A percentile compares a stretch with the other conserved stretches of the same genome.
These are phyloP conservation scores for Phytophthora citrophthora DNA, from an alignment of 352 stramenopile genomes.

Conservation along the genomic window DNA sequence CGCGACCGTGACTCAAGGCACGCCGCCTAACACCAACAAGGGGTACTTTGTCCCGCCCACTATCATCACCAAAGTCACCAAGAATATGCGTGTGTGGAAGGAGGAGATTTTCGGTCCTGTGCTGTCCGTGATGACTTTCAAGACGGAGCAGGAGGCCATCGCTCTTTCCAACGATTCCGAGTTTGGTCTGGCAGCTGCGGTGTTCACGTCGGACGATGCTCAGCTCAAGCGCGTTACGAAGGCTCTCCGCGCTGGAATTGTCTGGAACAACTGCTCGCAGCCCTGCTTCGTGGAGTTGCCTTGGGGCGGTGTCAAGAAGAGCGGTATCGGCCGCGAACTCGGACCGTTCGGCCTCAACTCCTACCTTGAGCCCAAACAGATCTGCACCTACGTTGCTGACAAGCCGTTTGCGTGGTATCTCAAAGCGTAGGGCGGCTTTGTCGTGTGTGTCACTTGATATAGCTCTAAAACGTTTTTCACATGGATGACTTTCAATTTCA, in stretches of 20 bases:
- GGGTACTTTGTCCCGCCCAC: conserved; percentile 85
- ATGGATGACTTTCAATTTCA: neutral
- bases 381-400: conserved; percentile 74
- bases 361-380: conserved; percentile 68
- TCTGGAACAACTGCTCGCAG: conserved; percentile 36
- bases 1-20: conserved; percentile 48
- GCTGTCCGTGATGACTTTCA: conserved; percentile 86
- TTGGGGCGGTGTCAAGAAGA: conserved; percentile 89
- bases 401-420: conserved; percentile 72
- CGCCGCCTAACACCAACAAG: conserved; percentile 10
- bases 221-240: conserved; percentile 69
- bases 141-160: conserved; percentile 86
- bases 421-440: conserved; percentile 20
- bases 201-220: conserved; percentile 65
- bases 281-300: conserved; percentile 54
- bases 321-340: conserved; percentile 74
- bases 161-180: conserved; percentile 43
- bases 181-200: conserved; percentile 76
- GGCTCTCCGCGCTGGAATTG: conserved; percentile 26
- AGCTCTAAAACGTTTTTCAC: neutral
- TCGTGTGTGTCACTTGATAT: neutral
- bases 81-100: conserved; percentile 76
- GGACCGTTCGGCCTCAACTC: conserved; percentile 64
- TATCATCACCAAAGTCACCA: conserved; percentile 70
- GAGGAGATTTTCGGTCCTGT: conserved; percentile 93